Base-by-base conservation (phyloP, 345 rosid species). In the Citrus glauca region DNA sequence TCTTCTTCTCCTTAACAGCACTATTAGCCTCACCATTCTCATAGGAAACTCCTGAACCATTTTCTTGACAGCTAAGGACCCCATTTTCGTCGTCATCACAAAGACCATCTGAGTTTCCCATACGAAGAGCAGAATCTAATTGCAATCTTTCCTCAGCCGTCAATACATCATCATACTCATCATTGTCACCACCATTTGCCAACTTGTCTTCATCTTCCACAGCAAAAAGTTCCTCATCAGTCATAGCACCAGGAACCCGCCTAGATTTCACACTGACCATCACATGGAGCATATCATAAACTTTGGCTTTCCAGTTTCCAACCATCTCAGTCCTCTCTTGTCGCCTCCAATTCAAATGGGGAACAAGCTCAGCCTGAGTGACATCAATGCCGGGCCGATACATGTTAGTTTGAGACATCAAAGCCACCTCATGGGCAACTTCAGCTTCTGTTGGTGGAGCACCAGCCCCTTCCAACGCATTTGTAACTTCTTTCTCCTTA, bases 381-480 rank as follows among this genome's bases (percentile, higher is more conserved):
- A 97, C 99, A 83, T 97, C 98, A 68, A 97, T 94, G n/a, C 99
- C 98, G 30, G 99, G 99, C 81, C 99, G 91, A 81, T 90, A 97
- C 98, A 94, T 97, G 66, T 93, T 94, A 78, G 99, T 97, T 87
- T 97, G 95, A 69, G 98, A 97, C 99, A 97, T 94, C 83, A 90
- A 77, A 55, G 94, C 87, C 74, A 97, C 99, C 83, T 97, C 98
- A 79, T 91, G 92, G 76, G 97, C 90, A 80, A 97, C 97, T 84
- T 94, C 98, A 24, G 97, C 88, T 77, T 97, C 98, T 17, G 98
- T 94, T 5, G 98, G 98, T 81, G 89, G 97, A 7, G 92, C 86
- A 69, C 99, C 98, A 56, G 98, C 99, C 77, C 98, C 98, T 83
- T 97, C 99, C 88, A 94, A 83, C 64, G 99, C 98, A 81, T 97